Evolutionary conservation across 2,329 filamentous ascomycete species (phyloP), one percentile per base, ranked within the genome.

Genomic region (Fusarium haematococcum): DNA sequence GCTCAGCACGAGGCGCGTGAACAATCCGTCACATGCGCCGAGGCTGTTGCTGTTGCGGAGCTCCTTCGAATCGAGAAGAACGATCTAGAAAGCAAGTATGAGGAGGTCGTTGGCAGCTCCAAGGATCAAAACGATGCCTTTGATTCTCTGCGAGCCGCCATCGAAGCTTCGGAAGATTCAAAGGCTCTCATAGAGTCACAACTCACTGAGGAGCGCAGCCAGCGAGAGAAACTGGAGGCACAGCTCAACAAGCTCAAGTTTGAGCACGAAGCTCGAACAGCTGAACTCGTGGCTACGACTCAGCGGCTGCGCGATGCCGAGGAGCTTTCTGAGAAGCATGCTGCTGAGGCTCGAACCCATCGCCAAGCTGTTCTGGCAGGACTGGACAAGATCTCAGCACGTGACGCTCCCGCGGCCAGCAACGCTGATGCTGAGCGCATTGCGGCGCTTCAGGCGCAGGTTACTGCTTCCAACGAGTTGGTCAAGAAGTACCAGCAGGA

Each of bases 401-500:
- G 88, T 37, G 88, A 91, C 68, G 80, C 87, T 30, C 82, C 84
- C 45, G 85, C 84, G 37, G 80, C 84, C 3, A 84, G 81, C 71
- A 87, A 86, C 41, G 86, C 84, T 2, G 88, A 91, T 65, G 84
- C 90, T 39, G 92, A 95, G 76, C 93, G 95, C 37, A 86, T 96
- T 35, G 82, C 84, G 7, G 92, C 93, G 30, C 88, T 99, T 6
- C 94, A 97, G 80, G 89, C 91, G 52, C 97, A 98, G 81, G 87
- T 98, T 16, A 89, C 92, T 72, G 86, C 92, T 50, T 94, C 96
- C 18, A 97, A 94, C 78, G 88, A 87, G 2, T 85, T 98, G 81
- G 95, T 95, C 32, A 94, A 93, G 82, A 95, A 95, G 79, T 97
- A 98, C 77, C 95, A 98, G 81, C 89, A 92, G 70, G 95, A 97